Conservation (phyloP, 768 basidiomycete genomes). For the Tephrocybe sp. region DNA sequence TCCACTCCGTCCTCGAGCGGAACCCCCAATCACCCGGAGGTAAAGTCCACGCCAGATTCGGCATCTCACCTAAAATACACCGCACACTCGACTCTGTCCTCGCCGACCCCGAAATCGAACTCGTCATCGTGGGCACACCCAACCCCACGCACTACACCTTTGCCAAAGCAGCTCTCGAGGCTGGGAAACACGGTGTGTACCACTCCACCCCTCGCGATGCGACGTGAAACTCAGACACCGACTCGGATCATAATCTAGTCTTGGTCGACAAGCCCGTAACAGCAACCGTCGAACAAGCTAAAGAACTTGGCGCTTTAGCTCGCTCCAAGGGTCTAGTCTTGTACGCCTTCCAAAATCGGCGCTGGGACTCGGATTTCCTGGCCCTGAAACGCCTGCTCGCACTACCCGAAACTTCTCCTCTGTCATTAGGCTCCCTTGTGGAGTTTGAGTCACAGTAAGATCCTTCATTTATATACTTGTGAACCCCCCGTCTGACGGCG, state of each 20-base stretch:
- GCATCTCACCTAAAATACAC: slow-evolving; percentile 57
- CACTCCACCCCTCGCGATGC: neutral
- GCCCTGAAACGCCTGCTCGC: slow-evolving; percentile 59
- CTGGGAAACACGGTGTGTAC: slow-evolving; percentile 68
- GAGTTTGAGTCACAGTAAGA: slow-evolving; percentile 79
- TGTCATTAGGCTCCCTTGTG: slow-evolving; percentile 58
- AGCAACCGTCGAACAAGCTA: slow-evolving; percentile 56
- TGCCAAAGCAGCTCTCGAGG: slow-evolving; percentile 62
- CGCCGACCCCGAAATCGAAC: slow-evolving; percentile 62
- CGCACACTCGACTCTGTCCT: slow-evolving; percentile 61
- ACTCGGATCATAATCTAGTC: slow-evolving; percentile 40
- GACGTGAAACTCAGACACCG: neutral
- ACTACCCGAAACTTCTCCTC: slow-evolving; percentile 48
- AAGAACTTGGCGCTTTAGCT: slow-evolving; percentile 60
- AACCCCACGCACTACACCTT: slow-evolving; percentile 72
- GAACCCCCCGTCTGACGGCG: slow-evolving; percentile 1
- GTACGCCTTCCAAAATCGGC: slow-evolving; percentile 73
- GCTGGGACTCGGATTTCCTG: slow-evolving; percentile 80
- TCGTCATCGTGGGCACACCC: slow-evolving; percentile 69
- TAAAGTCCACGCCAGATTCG: slow-evolving; percentile 67
- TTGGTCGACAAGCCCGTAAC: slow-evolving; percentile 83
- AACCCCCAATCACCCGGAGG: slow-evolving; percentile 61
- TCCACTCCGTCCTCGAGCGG: slow-evolving; percentile 76
- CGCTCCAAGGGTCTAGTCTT: slow-evolving; percentile 59
- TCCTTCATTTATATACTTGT: neutral